Evolutionary conservation across 768 basidiomycete genomes (phyloP), one percentile per base, ranked within the genome.

Genomic region (Psilocybe sp.): DNA sequence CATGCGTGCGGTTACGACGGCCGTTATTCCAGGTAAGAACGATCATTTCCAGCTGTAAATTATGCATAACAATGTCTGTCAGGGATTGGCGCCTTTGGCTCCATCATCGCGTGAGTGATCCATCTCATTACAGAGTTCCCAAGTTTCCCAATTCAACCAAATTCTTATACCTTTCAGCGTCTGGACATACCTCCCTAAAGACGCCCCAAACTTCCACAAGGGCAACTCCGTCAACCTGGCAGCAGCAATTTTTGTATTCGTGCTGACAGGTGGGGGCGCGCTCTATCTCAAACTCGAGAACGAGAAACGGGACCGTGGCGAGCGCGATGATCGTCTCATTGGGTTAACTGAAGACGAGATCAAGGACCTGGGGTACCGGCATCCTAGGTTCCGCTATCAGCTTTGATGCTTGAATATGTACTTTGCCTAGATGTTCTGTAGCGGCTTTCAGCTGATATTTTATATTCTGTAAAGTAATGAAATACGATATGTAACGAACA

Each of bases 171-270:
- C 4, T 28, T 28, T 2, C 49, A 75, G 74, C 39, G 75, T 75
- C 1, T 76, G 75, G 76, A 74, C 76, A 6, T 78, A 78, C 51
- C 57, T 76, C 10, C 73, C 76, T 4, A 57, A 57, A 11, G 77
- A 78, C 51, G 69, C 74, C 1, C 77, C 75, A 3, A 64, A 77
- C 49, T 78, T 66, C 50, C 75, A 71, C 56, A 70, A 72, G 38
- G 77, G 76, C 15, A 77, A 76, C 57, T 64, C 68, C 2, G 64
- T 77, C 33, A 77, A 77, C 52, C 67, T 78, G 5, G 71, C 67
- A 3, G 69, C 74, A 3, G 32, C 32, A 9, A 67, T 62, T 34
- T 59, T 62, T 20, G 57, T 63, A 0, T 61, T 67, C 18, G 69
- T 63, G 23, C 39, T 73, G 0, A 59, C 75, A 0, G 62, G 64